Conservation (phyloP, 2,329 filamentous ascomycete genomes). For the Alternaria viburni region DNA sequence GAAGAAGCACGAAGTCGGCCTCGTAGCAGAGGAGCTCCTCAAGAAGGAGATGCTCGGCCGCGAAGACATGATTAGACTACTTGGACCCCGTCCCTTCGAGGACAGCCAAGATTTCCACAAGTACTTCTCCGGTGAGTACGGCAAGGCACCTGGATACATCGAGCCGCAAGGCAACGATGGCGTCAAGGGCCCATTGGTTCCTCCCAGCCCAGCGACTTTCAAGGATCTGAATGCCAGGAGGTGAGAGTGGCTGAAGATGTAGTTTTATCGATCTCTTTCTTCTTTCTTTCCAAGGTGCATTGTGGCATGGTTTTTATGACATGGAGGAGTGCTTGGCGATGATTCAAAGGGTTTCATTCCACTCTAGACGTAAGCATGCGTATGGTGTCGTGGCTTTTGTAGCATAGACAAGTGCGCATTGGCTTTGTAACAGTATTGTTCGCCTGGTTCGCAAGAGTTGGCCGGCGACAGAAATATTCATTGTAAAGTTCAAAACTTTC, state of each 20-base stretch:
- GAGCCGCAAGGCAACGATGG: constrained; percentile 42
- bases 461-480: neutral
- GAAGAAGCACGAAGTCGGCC: constrained; percentile 86
- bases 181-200: constrained; percentile 44
- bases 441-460: neutral
- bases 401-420: neutral
- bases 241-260: neutral
- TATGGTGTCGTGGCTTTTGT: neutral
- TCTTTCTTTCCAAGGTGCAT: neutral
- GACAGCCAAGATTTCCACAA: constrained; percentile 91
- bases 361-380: constrained; percentile 9
- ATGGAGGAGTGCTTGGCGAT: constrained; percentile 1
- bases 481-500: neutral
- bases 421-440: neutral
- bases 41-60: constrained; percentile 88
- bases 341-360: constrained; percentile 6
- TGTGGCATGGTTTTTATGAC: neutral
- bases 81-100: constrained; percentile 83
- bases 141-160: constrained; percentile 41
- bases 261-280: neutral
- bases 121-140: constrained; percentile 70
- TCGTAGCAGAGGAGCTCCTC: constrained; percentile 91
- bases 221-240: constrained; percentile 16
- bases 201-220: constrained; percentile 36
- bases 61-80: constrained; percentile 88